These are phyloP conservation scores for Fusarium pilosicola DNA, from an alignment of 2,329 filamentous ascomycete genomes.

Conservation along the genomic window DNA sequence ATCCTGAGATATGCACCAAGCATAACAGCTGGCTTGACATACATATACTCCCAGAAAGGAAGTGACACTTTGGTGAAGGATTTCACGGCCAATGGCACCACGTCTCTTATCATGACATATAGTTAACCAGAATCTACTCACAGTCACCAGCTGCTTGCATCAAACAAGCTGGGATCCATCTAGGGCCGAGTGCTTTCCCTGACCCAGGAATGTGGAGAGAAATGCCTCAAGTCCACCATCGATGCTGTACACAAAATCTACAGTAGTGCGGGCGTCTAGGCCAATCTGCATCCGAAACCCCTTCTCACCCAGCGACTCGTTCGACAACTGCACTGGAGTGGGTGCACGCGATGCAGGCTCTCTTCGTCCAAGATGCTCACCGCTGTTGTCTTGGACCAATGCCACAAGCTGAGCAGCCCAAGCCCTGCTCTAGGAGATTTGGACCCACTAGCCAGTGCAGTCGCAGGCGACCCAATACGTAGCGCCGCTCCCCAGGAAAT, in stretches of 20 bases:
- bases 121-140: background rate
- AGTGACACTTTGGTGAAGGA: background rate
- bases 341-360: constrained; percentile 29
- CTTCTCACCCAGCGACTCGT: constrained; percentile 39
- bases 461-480: constrained; percentile 35
- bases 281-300: constrained; percentile 28
- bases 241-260: constrained; percentile 25
- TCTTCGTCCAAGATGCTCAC: constrained; percentile 30
- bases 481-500: constrained; percentile 40
- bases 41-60: background rate
- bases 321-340: constrained; percentile 36
- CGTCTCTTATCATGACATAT: background rate
- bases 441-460: constrained; percentile 35
- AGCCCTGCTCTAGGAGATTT: constrained; percentile 41
- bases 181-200: constrained; percentile 7
- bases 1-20: background rate
- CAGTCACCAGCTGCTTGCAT: background rate
- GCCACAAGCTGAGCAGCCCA: constrained; percentile 31
- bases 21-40: background rate
- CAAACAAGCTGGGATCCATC: background rate
- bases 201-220: constrained; percentile 45
- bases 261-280: constrained; percentile 7
- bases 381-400: constrained; percentile 39
- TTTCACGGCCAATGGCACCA: background rate
- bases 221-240: constrained; percentile 48